These are phyloP conservation scores for Erodium moschatum DNA, from an alignment of 441 rosid species.

Conservation along the genomic window DNA sequence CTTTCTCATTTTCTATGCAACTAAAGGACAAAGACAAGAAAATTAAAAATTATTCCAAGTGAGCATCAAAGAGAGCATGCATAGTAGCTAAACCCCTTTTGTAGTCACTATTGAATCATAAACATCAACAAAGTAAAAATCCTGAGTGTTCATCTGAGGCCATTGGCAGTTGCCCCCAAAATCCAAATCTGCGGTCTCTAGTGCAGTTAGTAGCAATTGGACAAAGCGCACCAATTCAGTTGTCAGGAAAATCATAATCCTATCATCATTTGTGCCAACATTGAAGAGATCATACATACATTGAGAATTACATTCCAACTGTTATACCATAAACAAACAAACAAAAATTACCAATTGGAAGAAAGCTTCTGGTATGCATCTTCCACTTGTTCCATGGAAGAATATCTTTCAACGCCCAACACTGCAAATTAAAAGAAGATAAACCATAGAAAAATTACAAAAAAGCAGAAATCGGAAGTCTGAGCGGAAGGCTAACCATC, in stretches of 20 bases:
- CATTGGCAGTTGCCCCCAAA: not conserved
- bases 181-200: conserved; percentile 3
- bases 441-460: not conserved
- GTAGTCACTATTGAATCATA: too few species aligned
- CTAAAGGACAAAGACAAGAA: not conserved
- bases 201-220: not conserved
- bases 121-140: too few species aligned
- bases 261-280: too few species aligned
- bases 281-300: too few species aligned
- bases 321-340: not conserved
- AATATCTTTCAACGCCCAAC: not conserved
- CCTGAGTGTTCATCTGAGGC: too few species aligned
- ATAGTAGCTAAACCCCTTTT: not conserved
- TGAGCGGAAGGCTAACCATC: conserved; percentile 15
- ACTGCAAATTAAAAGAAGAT: not conserved
- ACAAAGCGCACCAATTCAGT: not conserved
- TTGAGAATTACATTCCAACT: too few species aligned
- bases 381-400: conserved; percentile 7
- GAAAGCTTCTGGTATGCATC: conserved; percentile 7
- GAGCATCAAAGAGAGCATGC: not conserved
- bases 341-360: not conserved
- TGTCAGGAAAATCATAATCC: not conserved
- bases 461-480: not conserved
- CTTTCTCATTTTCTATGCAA: not conserved
- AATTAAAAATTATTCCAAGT: not conserved